Evolutionary conservation across 2,329 filamentous ascomycete species (phyloP).

Genomic region (Alternaria rosae): DNA sequence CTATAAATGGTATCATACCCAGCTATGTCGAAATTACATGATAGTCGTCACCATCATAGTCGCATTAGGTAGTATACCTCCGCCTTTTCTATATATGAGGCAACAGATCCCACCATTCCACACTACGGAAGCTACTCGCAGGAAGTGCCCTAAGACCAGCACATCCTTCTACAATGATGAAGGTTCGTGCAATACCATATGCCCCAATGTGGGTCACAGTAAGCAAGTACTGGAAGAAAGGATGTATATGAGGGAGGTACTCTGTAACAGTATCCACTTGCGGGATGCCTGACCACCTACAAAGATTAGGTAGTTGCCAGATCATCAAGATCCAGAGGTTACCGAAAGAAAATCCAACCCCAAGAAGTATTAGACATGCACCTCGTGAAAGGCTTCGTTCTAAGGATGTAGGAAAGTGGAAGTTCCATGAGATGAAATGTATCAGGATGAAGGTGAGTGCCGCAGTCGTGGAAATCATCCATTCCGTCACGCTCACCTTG

Average conservation of each 20-base stretch:
- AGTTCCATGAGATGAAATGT: neutral
- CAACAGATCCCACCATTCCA: neutral
- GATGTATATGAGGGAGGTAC: neutral
- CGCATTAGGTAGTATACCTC: too few species aligned
- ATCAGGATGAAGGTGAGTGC: neutral
- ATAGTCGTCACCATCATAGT: too few species aligned
- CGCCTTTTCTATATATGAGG: neutral
- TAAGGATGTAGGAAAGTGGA: neutral
- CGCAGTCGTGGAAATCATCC: accelerated
- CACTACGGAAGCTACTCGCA: neutral
- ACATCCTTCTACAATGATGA: neutral
- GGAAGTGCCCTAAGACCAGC: neutral
- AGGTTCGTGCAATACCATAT: neutral
- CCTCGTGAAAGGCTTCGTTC: neutral
- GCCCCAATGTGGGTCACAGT: neutral
- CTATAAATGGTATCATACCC: too few species aligned
- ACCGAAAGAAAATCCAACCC: neutral
- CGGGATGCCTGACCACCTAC: neutral
- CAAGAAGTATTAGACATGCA: neutral
- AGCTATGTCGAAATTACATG: too few species aligned
- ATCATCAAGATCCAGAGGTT: neutral
- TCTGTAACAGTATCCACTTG: neutral
- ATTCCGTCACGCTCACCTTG: neutral
- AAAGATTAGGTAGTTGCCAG: neutral
- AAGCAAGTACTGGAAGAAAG: neutral